phyloP scores from a whole-genome alignment of 2,329 filamentous ascomycete genomes.

The Cercospora berteroae region DNA sequence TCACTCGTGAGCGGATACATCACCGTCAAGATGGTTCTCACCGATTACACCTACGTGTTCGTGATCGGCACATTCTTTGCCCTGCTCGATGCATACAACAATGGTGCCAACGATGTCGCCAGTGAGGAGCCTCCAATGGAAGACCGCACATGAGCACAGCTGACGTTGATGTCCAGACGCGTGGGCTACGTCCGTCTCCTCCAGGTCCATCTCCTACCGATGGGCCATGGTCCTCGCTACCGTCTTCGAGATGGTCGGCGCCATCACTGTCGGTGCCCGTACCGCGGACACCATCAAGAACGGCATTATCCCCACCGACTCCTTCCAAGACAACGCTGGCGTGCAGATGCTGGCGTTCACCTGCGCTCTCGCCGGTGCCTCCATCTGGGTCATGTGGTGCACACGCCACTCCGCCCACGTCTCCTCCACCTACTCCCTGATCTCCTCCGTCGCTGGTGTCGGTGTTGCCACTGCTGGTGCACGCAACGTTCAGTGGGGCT shows the following conservation, averaged over 20 bases:
- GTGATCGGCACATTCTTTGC: slow-evolving; percentile 65
- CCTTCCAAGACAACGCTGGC: slow-evolving; percentile 51
- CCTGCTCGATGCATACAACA: slow-evolving; percentile 66
- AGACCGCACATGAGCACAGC: not conserved
- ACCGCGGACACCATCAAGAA: slow-evolving; percentile 63
- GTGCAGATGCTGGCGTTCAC: slow-evolving; percentile 48
- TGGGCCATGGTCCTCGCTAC: slow-evolving; percentile 52
- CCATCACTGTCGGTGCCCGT: slow-evolving; percentile 53
- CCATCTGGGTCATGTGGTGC: slow-evolving; percentile 57
- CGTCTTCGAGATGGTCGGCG: slow-evolving; percentile 54
- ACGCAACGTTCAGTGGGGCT: slow-evolving; percentile 42
- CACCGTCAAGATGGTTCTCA: slow-evolving; percentile 40
- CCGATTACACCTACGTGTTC: slow-evolving; percentile 62
- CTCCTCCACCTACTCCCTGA: slow-evolving; percentile 61
- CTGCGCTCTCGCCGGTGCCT: slow-evolving; percentile 46
- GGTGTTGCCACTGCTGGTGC: slow-evolving; percentile 56
- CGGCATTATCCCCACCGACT: slow-evolving; percentile 53
- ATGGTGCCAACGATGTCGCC: slow-evolving; percentile 63
- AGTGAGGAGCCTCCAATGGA: slow-evolving; percentile 28
- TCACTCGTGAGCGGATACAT: not conserved
- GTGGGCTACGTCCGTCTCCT: slow-evolving; percentile 54
- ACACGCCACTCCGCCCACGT: slow-evolving; percentile 58
- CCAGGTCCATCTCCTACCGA: slow-evolving; percentile 52
- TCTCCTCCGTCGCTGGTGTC: slow-evolving; percentile 60
- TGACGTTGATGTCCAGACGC: slow-evolving; percentile 36